Evolutionary conservation across 1,139 yeast genomes (phyloP), one percentile per base, ranked within the genome.

Genomic region (Candida sp.): DNA sequence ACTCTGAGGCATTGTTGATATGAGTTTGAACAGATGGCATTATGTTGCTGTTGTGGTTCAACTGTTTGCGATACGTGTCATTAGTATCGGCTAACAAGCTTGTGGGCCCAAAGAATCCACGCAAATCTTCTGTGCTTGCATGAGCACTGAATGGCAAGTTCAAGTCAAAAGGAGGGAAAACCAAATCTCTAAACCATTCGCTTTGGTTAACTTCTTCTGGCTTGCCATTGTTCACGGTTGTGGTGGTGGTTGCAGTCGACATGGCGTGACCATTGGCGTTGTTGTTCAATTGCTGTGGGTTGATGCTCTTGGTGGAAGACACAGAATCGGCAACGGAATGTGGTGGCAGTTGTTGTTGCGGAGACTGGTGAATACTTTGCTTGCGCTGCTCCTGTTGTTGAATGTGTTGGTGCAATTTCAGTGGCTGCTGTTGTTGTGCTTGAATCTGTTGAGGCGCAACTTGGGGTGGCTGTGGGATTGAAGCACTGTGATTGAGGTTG

Each of bases 151-250:
- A 51, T 25, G 57, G 54, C 34, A 56, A 23, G 39, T 50, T 56
- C 34, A 51, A 49, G 58, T 83, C 86, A 63, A 83, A 77, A 38
- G 94, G 85, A 26, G 89, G 78, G 52, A 78, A 81, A 48, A 85
- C 83, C 55, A 86, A 84, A 68, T 85, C 87, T 54, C 83, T 77
- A 48, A 90, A 62, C 96, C 96, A 83, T 64, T 87, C 85, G 55
- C 82, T 78, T 50, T 72, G 68, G 49, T 59, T 52, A 41, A 44
- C 47, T 25, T 17, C 23, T 35, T 48, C 35, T 33, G 39, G 8
- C 44, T 42, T 43, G 33, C 46, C 9, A 28, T 28, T 27, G 48
- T 47, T 31, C 46, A 47, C 34, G 30, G 48, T 11, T 31, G 32
- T 11, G 46, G 40, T 40, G 30, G 48, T 12, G 46, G 48, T 47